Conservation (phyloP, 2,329 filamentous ascomycete genomes). For the Claviceps sp. region DNA sequence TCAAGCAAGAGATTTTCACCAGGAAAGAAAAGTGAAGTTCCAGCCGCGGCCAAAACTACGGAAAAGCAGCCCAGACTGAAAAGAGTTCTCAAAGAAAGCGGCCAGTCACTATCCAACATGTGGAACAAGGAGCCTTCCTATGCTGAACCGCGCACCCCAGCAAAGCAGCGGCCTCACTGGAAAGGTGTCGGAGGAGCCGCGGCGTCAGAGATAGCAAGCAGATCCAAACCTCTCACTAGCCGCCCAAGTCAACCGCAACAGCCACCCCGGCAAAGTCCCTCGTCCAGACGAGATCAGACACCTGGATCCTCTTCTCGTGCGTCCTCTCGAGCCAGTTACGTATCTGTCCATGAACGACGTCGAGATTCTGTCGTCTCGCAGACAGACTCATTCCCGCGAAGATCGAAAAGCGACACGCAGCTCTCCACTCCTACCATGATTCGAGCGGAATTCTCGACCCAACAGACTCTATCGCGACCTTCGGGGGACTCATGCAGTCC, state of each 20-base stretch:
- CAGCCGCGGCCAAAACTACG: slow-evolving; percentile 7
- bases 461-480: slow-evolving; percentile 11
- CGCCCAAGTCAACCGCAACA: slow-evolving; percentile 4
- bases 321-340: slow-evolving; percentile 33
- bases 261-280: slow-evolving; percentile 1
- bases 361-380: slow-evolving; percentile 42
- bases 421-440: slow-evolving; percentile 29
- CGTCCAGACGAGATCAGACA: slow-evolving; percentile 7
- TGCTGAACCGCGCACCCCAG: slow-evolving; percentile 8
- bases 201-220: slow-evolving; percentile 1
- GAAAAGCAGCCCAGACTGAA: slow-evolving; percentile 20
- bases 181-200: slow-evolving; percentile 8
- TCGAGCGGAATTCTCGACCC: slow-evolving; percentile 13
- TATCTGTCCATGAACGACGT: slow-evolving; percentile 36
- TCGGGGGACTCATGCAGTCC: slow-evolving; percentile 10
- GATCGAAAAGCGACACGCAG: slow-evolving; percentile 29
- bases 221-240: slow-evolving; percentile 3
- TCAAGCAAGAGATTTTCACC: slow-evolving; percentile 7
- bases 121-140: slow-evolving; percentile 33
- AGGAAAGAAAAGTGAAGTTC: slow-evolving; percentile 18
- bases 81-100: slow-evolving; percentile 37
- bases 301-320: slow-evolving; percentile 21
- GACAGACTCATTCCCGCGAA: slow-evolving; percentile 41
- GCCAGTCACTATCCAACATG: slow-evolving; percentile 32
- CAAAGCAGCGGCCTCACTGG: slow-evolving; percentile 15